phyloP scores from a whole-genome alignment of 192 early-diverging fungal species.

The Coemansia pectinata region DNA sequence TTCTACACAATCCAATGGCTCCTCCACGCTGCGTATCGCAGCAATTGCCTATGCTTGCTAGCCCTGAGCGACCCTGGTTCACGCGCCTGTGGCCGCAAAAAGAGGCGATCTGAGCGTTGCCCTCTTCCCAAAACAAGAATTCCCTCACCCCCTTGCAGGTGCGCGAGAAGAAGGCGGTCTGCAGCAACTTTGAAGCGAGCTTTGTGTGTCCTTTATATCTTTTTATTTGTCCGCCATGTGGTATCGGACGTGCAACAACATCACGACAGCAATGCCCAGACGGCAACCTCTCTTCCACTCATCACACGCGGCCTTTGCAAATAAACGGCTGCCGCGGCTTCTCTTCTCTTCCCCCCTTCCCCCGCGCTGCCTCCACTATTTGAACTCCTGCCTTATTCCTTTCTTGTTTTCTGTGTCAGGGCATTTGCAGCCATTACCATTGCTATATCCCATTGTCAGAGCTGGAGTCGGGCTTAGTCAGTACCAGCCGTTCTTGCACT shows the following conservation, averaged over 20 bases:
- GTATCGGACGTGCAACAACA: not conserved
- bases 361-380: not conserved
- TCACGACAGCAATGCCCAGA: not conserved
- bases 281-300: not conserved
- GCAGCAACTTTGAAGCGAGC: not conserved
- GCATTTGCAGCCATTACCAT: not conserved
- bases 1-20: not conserved
- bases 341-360: not conserved
- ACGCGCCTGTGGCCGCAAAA: not conserved
- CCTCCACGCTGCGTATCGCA: not conserved
- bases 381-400: not conserved
- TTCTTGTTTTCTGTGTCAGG: not conserved
- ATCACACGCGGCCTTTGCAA: not conserved
- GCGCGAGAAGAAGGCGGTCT: not conserved
- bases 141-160: not conserved
- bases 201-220: slow-evolving; percentile 1
- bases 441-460: not conserved
- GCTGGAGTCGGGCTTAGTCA: not conserved
- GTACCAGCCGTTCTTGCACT: not conserved
- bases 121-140: not conserved
- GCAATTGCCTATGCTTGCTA: not conserved
- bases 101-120: not conserved
- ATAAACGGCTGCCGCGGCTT: not conserved
- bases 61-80: not conserved
- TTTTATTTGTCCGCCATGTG: slow-evolving; percentile 3